phyloP scores from a whole-genome alignment of 768 basidiomycete genomes.

The Suillus weaverae region DNA sequence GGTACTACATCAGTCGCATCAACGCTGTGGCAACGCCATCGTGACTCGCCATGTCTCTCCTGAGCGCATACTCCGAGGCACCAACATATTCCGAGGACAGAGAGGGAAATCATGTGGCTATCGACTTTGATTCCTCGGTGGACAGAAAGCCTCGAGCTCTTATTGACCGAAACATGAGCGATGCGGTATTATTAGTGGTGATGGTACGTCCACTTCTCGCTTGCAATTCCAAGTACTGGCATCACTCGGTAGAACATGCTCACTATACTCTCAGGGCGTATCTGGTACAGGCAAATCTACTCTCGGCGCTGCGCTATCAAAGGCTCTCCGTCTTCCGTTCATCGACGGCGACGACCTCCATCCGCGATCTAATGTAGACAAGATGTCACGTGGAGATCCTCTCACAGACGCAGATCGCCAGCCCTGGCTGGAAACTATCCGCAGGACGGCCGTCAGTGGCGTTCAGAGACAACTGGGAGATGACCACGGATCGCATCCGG shows the following conservation, averaged over 20 bases:
- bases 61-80: background rate
- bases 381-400: constrained; percentile 80
- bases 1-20: background rate
- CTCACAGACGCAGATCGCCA: constrained; percentile 80
- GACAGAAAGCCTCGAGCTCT: background rate
- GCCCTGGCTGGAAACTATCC: constrained; percentile 82
- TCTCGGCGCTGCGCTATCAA: constrained; percentile 63
- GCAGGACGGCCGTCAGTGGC: constrained; percentile 51
- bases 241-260: background rate
- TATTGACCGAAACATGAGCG: constrained; percentile 5
- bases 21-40: background rate
- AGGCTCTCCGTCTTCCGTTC: constrained; percentile 66
- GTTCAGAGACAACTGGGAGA: constrained; percentile 12
- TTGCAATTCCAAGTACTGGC: background rate
- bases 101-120: background rate
- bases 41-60: background rate
- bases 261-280: constrained; percentile 53
- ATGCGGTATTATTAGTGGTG: constrained; percentile 43
- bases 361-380: constrained; percentile 76
- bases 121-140: background rate
- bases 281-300: constrained; percentile 76
- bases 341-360: constrained; percentile 92
- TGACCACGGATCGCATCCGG: constrained; percentile 28
- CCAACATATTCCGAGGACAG: background rate
- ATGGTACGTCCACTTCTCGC: constrained; percentile 42